Evolutionary conservation across 2,329 filamentous ascomycete species (phyloP).

Genomic region (Huntiella bhutanensis): DNA sequence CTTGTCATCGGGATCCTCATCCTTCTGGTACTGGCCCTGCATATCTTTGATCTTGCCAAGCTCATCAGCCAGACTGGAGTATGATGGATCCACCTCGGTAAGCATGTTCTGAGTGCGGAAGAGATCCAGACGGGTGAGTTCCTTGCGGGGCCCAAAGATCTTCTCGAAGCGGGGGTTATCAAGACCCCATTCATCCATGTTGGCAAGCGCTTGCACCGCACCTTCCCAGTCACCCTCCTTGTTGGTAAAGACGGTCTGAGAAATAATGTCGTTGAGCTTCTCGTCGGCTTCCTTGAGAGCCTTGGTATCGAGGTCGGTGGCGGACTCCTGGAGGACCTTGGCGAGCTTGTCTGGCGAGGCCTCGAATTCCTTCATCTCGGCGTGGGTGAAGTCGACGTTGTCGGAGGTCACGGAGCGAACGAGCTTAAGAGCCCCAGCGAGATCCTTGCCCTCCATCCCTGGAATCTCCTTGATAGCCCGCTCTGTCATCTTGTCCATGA

Average conservation of each 20-base stretch:
- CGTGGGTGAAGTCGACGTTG: slow-evolving; percentile 30
- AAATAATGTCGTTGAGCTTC: slow-evolving; percentile 9
- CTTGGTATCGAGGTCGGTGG: slow-evolving; percentile 3
- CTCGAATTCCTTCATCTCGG: slow-evolving; percentile 30
- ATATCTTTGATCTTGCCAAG: slow-evolving; percentile 36
- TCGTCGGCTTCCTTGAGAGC: slow-evolving; percentile 10
- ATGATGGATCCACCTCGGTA: slow-evolving; percentile 11
- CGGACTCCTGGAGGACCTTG: slow-evolving; percentile 4
- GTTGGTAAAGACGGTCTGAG: slow-evolving; percentile 12
- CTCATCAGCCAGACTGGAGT: slow-evolving; percentile 18
- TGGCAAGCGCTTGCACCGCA: slow-evolving; percentile 16
- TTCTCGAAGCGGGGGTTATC: slow-evolving; percentile 13
- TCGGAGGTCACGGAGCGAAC: slow-evolving; percentile 24
- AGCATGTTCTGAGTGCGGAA: slow-evolving; percentile 12
- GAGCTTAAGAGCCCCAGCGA: slow-evolving; percentile 23
- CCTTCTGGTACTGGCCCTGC: slow-evolving; percentile 28
- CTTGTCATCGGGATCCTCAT: slow-evolving; percentile 29
- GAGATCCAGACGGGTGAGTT: slow-evolving; percentile 8
- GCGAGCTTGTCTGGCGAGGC: slow-evolving; percentile 24
- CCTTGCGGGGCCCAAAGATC: slow-evolving; percentile 11
- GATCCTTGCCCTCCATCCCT: slow-evolving; percentile 23
- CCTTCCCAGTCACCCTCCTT: slow-evolving; percentile 17
- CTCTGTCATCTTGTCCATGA: slow-evolving; percentile 21
- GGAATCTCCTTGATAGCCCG: slow-evolving; percentile 34
- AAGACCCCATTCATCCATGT: slow-evolving; percentile 15